Percentiles rank a stretch among this genome's conserved stretches.
These are phyloP conservation scores for Heliocybe sulcata DNA, from an alignment of 1,284 basidiomycete species.

Conservation along the genomic window DNA sequence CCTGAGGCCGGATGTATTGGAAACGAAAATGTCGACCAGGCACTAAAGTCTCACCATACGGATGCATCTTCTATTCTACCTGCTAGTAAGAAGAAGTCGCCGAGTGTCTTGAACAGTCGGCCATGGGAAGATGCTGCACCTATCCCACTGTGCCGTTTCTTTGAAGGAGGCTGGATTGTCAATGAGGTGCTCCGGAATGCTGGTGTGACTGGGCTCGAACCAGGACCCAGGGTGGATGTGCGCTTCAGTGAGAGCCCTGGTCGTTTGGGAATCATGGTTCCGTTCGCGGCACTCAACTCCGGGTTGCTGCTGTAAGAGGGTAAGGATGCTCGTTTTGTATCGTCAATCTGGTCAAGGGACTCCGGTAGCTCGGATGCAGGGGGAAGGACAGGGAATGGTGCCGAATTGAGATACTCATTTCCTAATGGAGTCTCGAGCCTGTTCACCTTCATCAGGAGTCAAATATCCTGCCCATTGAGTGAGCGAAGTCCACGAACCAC, in stretches of 20 bases:
- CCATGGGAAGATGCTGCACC: conserved; percentile 70
- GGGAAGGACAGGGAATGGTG: conserved; percentile 54
- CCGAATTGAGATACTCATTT: conserved; percentile 68
- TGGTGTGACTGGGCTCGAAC: conserved; percentile 15
- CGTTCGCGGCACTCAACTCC: conserved; percentile 31
- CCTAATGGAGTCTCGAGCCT: conserved; percentile 63
- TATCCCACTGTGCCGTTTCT: conserved; percentile 55
- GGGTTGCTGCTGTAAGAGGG: conserved; percentile 46
- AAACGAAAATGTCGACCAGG: conserved; percentile 4
- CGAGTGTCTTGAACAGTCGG: conserved; percentile 81
- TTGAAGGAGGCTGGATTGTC: conserved; percentile 31
- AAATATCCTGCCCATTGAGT: conserved; percentile 11
- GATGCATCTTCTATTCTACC: conserved; percentile 77
- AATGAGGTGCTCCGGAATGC: conserved; percentile 43
- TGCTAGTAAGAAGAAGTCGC: conserved; percentile 80
- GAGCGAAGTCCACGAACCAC: conserved; percentile 41
- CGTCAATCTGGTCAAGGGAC: conserved; percentile 35
- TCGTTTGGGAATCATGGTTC: conserved; percentile 14
- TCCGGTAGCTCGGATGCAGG: conserved; percentile 50
- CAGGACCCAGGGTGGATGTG: conserved; percentile 39
- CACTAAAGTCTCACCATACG: conserved; percentile 49
- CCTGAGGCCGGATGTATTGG: conserved; percentile 33
- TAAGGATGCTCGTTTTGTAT: conserved; percentile 30
- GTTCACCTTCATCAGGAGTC: conserved; percentile 19
- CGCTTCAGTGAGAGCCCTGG: conserved; percentile 42